These are phyloP conservation scores for Lodderomyces elongisporus DNA, from an alignment of 1,139 yeast species.

Conservation along the genomic window DNA sequence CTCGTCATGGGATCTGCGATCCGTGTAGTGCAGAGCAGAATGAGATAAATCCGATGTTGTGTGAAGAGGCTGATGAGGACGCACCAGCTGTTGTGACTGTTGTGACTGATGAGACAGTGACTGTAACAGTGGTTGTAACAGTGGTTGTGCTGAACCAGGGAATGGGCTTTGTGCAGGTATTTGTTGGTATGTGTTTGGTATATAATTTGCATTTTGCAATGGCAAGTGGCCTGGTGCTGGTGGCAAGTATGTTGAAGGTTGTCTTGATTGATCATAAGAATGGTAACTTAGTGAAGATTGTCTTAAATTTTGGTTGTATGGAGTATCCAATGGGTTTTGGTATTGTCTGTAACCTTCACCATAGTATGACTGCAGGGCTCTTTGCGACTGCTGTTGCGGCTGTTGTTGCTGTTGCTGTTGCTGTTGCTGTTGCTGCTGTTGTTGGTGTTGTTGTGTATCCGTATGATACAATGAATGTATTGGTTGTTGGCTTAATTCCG, in stretches of 20 bases:
- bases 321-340: no score
- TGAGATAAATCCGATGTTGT: no score
- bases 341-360: no score
- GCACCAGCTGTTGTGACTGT: slow-evolving; percentile 2
- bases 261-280: slow-evolving; percentile 1
- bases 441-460: slow-evolving; percentile 10
- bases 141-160: slow-evolving; percentile 2
- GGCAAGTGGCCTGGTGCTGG: slow-evolving; percentile 8
- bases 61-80: not conserved
- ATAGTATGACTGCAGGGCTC: no score
- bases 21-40: not conserved
- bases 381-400: no score
- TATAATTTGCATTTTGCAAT: slow-evolving; percentile 7
- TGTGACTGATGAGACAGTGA: slow-evolving; percentile 7
- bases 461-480: slow-evolving; percentile 8
- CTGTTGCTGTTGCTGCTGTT: slow-evolving; percentile 12
- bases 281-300: slow-evolving; percentile 1
- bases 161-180: slow-evolving; percentile 7
- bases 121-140: slow-evolving; percentile 9
- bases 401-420: slow-evolving; percentile 9
- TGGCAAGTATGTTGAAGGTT: slow-evolving; percentile 6
- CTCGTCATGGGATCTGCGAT: slow-evolving; percentile 3
- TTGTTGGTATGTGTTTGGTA: slow-evolving; percentile 5
- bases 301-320: no score
- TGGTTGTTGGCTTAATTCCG: slow-evolving; percentile 5